Conservation (phyloP, 1,139 yeast species). For the Meyerozyma carpophila region DNA sequence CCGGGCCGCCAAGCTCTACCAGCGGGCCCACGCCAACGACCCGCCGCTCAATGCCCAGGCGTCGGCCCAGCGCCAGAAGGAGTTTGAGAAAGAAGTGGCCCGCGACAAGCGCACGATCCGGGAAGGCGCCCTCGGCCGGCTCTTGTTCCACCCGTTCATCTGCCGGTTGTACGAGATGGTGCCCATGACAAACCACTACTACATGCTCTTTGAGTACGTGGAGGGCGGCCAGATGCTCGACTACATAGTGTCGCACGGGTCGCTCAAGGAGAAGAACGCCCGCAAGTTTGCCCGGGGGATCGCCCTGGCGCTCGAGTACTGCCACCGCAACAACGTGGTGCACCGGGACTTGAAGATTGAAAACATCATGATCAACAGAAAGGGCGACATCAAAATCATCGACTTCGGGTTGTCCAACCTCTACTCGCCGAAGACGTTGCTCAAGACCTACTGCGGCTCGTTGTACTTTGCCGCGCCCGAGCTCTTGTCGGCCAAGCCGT, state of each 20-base stretch:
- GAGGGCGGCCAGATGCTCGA: slow-evolving; percentile 98
- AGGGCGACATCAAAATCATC: slow-evolving; percentile 91
- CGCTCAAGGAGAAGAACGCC: slow-evolving; percentile 89
- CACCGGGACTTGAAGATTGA: slow-evolving; percentile 96
- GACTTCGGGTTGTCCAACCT: slow-evolving; percentile 94
- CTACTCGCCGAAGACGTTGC: slow-evolving; percentile 63
- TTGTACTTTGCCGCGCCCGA: slow-evolving; percentile 98
- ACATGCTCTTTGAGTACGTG: slow-evolving; percentile 94
- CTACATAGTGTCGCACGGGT: slow-evolving; percentile 94
- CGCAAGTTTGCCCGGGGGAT: slow-evolving; percentile 95
- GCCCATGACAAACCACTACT: slow-evolving; percentile 94
- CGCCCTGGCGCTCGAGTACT: slow-evolving; percentile 88
- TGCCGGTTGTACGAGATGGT: slow-evolving; percentile 91
- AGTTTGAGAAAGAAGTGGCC: slow-evolving; percentile 79
- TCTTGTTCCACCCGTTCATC: slow-evolving; percentile 87
- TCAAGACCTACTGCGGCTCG: slow-evolving; percentile 96
- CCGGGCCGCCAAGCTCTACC: slow-evolving; percentile 69
- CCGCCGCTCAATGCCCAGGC: slow-evolving; percentile 55
- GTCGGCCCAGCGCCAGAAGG: slow-evolving; percentile 59
- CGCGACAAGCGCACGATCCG: slow-evolving; percentile 89
- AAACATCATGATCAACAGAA: slow-evolving; percentile 87
- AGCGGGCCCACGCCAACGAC: slow-evolving; percentile 70
- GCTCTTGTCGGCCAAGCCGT: slow-evolving; percentile 84
- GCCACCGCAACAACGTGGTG: slow-evolving; percentile 90
- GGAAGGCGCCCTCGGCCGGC: slow-evolving; percentile 90